A percentile compares a stretch with the other conserved stretches of the same genome.
Conservation (phyloP, 2,329 filamentous ascomycete genomes). For the Acephala macrosclerotiorum region DNA sequence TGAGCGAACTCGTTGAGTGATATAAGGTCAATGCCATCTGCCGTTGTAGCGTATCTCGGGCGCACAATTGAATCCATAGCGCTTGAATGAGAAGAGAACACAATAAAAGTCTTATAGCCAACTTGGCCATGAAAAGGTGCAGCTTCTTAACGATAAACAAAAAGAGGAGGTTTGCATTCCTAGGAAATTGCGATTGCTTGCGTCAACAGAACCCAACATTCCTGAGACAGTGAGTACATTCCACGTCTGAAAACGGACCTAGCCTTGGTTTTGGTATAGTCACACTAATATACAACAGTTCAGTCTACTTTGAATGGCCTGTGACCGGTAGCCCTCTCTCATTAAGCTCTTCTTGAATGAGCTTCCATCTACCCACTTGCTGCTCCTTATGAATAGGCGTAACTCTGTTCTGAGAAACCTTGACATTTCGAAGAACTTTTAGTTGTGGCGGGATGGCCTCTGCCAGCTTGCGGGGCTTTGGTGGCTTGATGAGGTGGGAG, state of each 20-base stretch:
- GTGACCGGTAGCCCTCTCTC: slow-evolving; percentile 66
- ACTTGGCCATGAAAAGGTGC: slow-evolving; percentile 1
- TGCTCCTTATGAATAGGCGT: slow-evolving; percentile 77
- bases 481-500: slow-evolving; percentile 57
- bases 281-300: slow-evolving; percentile 6
- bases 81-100: slow-evolving; percentile 3
- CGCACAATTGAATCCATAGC: neutral
- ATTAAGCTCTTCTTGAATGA: slow-evolving; percentile 75
- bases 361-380: slow-evolving; percentile 78
- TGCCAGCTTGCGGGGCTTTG: slow-evolving; percentile 68
- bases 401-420: slow-evolving; percentile 67
- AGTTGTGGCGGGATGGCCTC: slow-evolving; percentile 63
- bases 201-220: neutral
- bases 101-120: slow-evolving; percentile 2
- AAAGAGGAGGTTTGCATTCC: slow-evolving; percentile 5
- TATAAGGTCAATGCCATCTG: neutral
- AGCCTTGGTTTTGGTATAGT: neutral
- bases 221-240: neutral
- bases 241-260: neutral
- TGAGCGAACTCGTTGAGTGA: neutral
- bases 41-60: neutral
- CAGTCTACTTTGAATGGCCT: slow-evolving; percentile 43
- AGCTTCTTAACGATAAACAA: neutral
- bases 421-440: slow-evolving; percentile 70
- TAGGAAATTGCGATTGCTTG: neutral